phyloP scores from a whole-genome alignment of 768 basidiomycete species.

The Podaxis sp. region DNA sequence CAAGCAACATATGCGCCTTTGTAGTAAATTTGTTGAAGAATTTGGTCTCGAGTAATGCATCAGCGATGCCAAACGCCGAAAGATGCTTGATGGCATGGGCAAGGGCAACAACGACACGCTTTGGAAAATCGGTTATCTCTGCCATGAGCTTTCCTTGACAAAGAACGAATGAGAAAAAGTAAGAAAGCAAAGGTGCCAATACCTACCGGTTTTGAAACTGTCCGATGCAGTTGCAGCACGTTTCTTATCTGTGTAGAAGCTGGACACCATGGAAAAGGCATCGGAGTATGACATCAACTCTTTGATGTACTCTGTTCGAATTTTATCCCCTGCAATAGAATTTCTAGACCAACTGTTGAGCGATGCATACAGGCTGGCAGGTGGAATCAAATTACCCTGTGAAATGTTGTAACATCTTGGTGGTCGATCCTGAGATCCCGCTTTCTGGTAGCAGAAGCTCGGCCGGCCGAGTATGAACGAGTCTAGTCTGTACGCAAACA shows the following conservation, averaged over 20 bases:
- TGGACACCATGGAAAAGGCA: conserved; percentile 66
- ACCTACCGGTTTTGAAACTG: conserved; percentile 44
- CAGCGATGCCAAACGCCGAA: conserved; percentile 71
- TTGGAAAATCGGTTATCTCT: conserved; percentile 63
- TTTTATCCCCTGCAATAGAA: conserved; percentile 37
- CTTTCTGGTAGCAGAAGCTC: conserved; percentile 71
- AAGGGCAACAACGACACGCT: conserved; percentile 67
- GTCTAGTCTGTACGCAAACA: conserved; percentile 59
- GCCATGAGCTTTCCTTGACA: conserved; percentile 61
- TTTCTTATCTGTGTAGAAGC: conserved; percentile 63
- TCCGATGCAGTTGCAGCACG: conserved; percentile 39
- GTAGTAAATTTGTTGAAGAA: conserved; percentile 82
- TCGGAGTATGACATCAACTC: conserved; percentile 58
- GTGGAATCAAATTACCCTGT: conserved; percentile 45
- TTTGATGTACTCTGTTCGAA: conserved; percentile 65
- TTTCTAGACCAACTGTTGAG: conserved; percentile 29
- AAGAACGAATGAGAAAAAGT: not conserved
- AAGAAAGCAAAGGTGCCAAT: conserved; percentile 9
- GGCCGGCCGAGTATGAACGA: conserved; percentile 81
- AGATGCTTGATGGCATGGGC: conserved; percentile 75
- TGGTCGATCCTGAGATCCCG: conserved; percentile 65
- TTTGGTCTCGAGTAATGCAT: conserved; percentile 71
- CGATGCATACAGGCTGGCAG: not conserved
- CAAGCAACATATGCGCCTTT: conserved; percentile 82
- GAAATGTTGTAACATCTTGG: conserved; percentile 74